Conservation (phyloP, 2,329 filamentous ascomycete species). For the Diaporthe eres region DNA sequence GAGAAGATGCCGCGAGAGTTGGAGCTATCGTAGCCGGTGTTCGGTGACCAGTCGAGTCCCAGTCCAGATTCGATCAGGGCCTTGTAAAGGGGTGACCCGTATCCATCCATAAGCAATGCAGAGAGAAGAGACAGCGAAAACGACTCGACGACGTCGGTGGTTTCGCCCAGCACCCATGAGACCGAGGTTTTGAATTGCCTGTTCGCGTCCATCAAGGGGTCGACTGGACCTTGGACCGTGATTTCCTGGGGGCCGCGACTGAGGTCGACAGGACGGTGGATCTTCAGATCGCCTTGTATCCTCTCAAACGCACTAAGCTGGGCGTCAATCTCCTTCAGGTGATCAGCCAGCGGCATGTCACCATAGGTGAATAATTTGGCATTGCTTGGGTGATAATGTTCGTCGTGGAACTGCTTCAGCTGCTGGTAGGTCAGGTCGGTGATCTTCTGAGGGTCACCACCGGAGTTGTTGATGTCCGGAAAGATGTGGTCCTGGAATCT, state of each 20-base stretch:
- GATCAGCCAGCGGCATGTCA: constrained; percentile 87
- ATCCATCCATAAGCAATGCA: constrained; percentile 90
- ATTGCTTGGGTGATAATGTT: constrained; percentile 98
- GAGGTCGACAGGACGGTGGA: constrained; percentile 83
- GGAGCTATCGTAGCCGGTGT: constrained; percentile 90
- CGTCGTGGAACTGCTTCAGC: constrained; percentile 87
- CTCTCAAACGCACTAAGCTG: constrained; percentile 81
- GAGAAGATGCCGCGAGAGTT: constrained; percentile 87
- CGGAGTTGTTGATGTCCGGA: constrained; percentile 95
- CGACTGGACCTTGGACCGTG: constrained; percentile 83
- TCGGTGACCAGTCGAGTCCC: constrained; percentile 94
- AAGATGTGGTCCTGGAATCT: constrained; percentile 95
- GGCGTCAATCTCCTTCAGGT: constrained; percentile 83
- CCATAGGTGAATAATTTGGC: constrained; percentile 97
- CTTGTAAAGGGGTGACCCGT: constrained; percentile 92
- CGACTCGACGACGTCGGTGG: constrained; percentile 85
- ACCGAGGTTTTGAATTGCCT: constrained; percentile 95
- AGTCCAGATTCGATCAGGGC: constrained; percentile 90
- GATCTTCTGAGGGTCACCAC: constrained; percentile 95
- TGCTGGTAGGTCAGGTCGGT: constrained; percentile 95
- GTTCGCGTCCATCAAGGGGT: constrained; percentile 87
- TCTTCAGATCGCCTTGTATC: constrained; percentile 77
- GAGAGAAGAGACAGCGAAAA: constrained; percentile 89
- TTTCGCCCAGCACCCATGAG: constrained; percentile 91
- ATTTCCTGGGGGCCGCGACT: constrained; percentile 76